These are phyloP conservation scores for Mercurialis annua DNA, from an alignment of 345 rosid genomes.

Conservation along the genomic window DNA sequence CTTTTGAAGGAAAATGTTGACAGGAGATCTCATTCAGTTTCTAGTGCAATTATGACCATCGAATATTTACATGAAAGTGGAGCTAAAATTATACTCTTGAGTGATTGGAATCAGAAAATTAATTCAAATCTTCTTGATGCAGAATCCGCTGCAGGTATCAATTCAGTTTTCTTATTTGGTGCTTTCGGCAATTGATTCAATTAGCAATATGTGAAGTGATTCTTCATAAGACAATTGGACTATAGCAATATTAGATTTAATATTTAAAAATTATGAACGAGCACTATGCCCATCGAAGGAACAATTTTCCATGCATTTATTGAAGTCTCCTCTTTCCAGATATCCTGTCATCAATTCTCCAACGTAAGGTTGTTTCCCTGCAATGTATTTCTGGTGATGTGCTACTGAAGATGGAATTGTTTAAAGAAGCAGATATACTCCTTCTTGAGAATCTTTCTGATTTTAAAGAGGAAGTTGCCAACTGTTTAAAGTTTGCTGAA, in stretches of 20 bases:
- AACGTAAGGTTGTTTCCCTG: constrained; percentile 34
- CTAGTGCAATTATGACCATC: constrained; percentile 42
- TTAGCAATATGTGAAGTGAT: background rate
- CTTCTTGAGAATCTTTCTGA: constrained; percentile 54
- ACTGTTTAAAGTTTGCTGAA: constrained; percentile 47
- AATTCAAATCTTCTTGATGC: constrained; percentile 29
- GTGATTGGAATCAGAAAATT: constrained; percentile 44
- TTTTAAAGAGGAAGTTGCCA: constrained; percentile 56
- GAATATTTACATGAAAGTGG: constrained; percentile 45
- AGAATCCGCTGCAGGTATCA: constrained; percentile 47
- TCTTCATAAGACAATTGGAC: background rate
- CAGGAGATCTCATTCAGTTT: constrained; percentile 30
- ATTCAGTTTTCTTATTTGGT: background rate
- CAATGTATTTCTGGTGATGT: constrained; percentile 25
- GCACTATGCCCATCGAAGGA: background rate
- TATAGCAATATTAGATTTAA: background rate
- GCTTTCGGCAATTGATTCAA: background rate
- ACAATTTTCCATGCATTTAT: constrained; percentile 9
- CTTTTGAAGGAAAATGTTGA: constrained; percentile 41
- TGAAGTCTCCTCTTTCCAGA: constrained; percentile 35
- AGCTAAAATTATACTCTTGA: constrained; percentile 49
- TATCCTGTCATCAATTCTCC: constrained; percentile 41
- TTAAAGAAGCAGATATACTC: constrained; percentile 33
- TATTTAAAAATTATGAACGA: background rate
- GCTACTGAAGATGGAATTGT: constrained; percentile 30